Evolutionary conservation across 768 basidiomycete species (phyloP), one percentile per base, ranked within the genome.

Genomic region (Lentinula sp.): DNA sequence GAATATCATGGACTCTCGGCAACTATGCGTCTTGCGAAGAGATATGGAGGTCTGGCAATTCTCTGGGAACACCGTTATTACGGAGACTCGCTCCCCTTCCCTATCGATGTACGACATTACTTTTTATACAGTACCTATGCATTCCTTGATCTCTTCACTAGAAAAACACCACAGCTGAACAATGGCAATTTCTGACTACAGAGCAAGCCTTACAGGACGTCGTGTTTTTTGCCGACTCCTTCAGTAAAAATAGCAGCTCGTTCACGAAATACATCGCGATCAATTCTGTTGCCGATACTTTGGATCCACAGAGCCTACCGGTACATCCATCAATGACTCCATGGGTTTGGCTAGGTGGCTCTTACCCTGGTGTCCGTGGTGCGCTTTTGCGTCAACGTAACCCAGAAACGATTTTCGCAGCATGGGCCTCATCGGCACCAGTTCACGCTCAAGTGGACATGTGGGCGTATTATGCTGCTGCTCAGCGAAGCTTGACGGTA

Each of bases 31-130:
- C 67, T 80, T 6, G 79, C 80, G 4, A 77, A 78, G 62, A 69
- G 78, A 49, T 80, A 78, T 65, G 72, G 74, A 4, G 80, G 80
- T 3, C 48, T 80, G 8, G 80, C 79, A 0, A 76, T 81, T 37
- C 66, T 82, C 5, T 82, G 80, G 80, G 80, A 82, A 61, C 80
- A 82, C 64, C 71, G 80, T 5, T 81, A 70, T 62, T 82, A 82
- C 63, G 80, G 80, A 11, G 74, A 72, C 37, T 81, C 79, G 1
- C 69, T 75, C 6, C 79, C 80, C 0, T 81, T 82, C 62, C 75
- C 76, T 1, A 75, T 80, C 9, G 79, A 79, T 64, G 79, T 80
- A 53, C 60, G 71, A 56, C 18, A 42, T 11, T 18, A 43, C 37
- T 10, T 42, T 37, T 8, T 51, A 18, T 28, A 18, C 5, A 8